phyloP scores from a whole-genome alignment of 2,329 filamentous ascomycete genomes.

The Colletotrichum scovillei region DNA sequence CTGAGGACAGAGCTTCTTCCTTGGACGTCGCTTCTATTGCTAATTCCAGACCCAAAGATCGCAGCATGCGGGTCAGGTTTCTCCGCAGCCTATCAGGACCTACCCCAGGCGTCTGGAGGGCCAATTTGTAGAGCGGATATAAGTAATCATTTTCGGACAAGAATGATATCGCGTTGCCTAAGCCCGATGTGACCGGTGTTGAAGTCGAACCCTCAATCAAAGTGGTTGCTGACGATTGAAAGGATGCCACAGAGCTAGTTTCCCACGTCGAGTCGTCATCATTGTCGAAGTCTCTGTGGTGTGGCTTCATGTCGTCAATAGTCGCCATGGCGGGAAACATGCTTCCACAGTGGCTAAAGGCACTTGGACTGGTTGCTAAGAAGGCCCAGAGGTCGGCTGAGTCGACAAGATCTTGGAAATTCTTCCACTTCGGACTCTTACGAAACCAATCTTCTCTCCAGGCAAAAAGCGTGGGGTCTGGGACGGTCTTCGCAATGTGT shows the following conservation, averaged over 20 bases:
- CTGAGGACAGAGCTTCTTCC: not conserved
- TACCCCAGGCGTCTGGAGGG: not conserved
- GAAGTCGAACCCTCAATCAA: not conserved
- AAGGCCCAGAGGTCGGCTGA: not conserved
- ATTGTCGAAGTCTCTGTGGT: not conserved
- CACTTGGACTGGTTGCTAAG: not conserved
- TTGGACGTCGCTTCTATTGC: not conserved
- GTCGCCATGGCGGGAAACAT: not conserved
- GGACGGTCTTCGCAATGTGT: not conserved
- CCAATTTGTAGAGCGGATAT: not conserved
- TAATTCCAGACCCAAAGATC: rapidly evolving
- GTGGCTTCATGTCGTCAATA: not conserved
- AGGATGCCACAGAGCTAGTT: not conserved
- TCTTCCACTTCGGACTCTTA: not conserved
- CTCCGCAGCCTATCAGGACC: not conserved
- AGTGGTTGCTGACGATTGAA: not conserved
- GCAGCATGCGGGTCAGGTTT: not conserved
- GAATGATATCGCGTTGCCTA: not conserved
- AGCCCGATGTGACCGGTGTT: not conserved
- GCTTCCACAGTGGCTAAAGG: not conserved
- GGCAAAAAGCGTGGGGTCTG: not conserved
- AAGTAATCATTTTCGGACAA: not conserved
- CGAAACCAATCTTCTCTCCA: not conserved
- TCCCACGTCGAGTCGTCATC: not conserved
- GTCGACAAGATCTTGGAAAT: not conserved